Evolutionary conservation across 2,329 filamentous ascomycete species (phyloP), one percentile per base, ranked within the genome.

Genomic region (Alternaria triticimaculans): DNA sequence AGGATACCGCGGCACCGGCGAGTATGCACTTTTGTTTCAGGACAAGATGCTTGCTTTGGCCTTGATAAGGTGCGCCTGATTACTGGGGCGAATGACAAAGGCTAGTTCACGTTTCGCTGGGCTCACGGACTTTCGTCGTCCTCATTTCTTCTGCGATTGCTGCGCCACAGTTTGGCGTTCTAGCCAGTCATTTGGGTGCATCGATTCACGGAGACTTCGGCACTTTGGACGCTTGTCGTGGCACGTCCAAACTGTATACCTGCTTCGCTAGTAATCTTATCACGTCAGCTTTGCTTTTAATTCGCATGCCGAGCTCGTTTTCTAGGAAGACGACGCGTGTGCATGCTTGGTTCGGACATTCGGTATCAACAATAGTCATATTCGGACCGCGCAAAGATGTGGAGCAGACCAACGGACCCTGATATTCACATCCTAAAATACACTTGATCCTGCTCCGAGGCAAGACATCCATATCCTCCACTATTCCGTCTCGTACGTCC

Each of bases 381-480:
- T 30, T 44, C 58, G 53, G 51, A 56, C 51, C 51, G 44, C 37
- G 12, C 44, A 50, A 61, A 41, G 25, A 20, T 23, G 37, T 51
- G 12, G 25, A 57, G 33, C 45, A 49, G 48, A 20, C 51, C 37
- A 21, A 50, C 20, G n/a, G 25, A 46, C 26, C 30, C 54, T 62
- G 21, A 58, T 62, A 58, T 51, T 62, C 54, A 58, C 54, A 58
- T 50, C 45, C 54, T 62, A 62, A 58, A 62, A 58, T 62, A 62
- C 59, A 62, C 37, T 12, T 53, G 48, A 26, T 25, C 21, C 46
- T 20, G 46, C 37, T 18, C 26, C 37, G 25, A 41, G 10, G 14
- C 21, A 48, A 21, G 21, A n/a, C 15, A 37, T 33, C 54, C 20
- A n/a, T 25, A 18, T 12, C 30, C 44, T 28, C 23, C 48, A 43